Evolutionary conservation across 257 asterid species (phyloP), one percentile per base, ranked within the genome.

Genomic region (Penstemon barbatus): DNA sequence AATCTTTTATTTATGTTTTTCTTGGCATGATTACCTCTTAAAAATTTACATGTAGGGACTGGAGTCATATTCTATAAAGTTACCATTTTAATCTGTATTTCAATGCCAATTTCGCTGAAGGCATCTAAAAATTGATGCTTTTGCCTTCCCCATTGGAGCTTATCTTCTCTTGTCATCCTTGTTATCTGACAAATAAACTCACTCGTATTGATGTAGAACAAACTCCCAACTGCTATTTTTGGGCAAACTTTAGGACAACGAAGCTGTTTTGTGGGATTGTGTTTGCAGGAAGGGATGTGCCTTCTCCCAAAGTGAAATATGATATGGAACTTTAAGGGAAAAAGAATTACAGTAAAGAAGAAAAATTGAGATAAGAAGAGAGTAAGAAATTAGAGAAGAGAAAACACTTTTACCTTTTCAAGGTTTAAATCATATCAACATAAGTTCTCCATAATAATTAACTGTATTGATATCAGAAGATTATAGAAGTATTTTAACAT

Each of bases 161-260:
- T 62, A 44, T 45, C 61, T 66, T 63, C 61, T 68, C 66, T 48
- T 72, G 19, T 58, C 38, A 50, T 44, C 55, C 13, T 42, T 33
- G 57, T 50, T 66, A 25, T 25, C 33, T 25, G 25, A n/a, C 39
- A 25, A 25, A 25, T 25, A 25, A 25, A 25, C 33, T 25, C 33
- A 25, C 33, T 25, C 33, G 33, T 1, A 25, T 2, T 25, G 33
- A 25, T 25, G 33, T 25, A 1, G 33, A 25, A 25, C 33, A 25
- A 25, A 25, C 33, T 25, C 33, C 2, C 33, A 25, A 2, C 33
- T 25, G 33, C 33, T 25, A 25, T 25, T 25, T 25, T 25, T 25
- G 33, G 33, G 33, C 2, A 25, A 25, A 25, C 33, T 25, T 25
- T 25, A 25, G 33, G 6, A 49, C 9, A 49, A 9, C 3, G 54